These are phyloP conservation scores for Candida incommunis DNA, from an alignment of 805 yeast genomes.

Conservation along the genomic window DNA sequence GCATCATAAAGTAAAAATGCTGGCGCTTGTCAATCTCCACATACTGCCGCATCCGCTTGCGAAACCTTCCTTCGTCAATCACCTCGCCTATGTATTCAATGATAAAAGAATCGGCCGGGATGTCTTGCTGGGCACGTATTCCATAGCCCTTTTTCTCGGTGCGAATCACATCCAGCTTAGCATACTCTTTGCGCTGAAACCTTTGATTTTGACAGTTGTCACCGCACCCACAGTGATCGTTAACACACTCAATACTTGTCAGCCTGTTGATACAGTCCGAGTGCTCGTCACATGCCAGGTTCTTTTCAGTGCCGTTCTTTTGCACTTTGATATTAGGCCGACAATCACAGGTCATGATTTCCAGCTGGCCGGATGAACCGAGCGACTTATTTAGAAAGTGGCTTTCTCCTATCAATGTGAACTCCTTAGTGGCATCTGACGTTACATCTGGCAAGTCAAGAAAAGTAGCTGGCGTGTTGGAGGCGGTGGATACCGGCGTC, in stretches of 20 bases:
- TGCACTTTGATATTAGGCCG: too few relatives aligned
- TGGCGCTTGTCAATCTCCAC: slow-evolving; percentile 45
- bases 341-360: slow-evolving; percentile 88
- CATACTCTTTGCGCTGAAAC: slow-evolving; percentile 65
- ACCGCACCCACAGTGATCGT: slow-evolving; percentile 61
- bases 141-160: slow-evolving; percentile 88
- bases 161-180: slow-evolving; percentile 63
- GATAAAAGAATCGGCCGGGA: slow-evolving; percentile 55
- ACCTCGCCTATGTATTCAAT: slow-evolving; percentile 94
- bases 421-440: slow-evolving; percentile 50
- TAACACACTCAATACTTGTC: slow-evolving; percentile 83
- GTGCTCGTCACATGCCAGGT: slow-evolving; percentile 70
- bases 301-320: slow-evolving; percentile 24
- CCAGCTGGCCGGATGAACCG: slow-evolving; percentile 65
- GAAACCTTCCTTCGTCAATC: slow-evolving; percentile 64
- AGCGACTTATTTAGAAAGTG: slow-evolving; percentile 45
- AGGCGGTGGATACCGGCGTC: too few relatives aligned
- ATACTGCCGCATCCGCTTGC: slow-evolving; percentile 59
- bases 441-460: slow-evolving; percentile 11
- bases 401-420: slow-evolving; percentile 42
- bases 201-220: slow-evolving; percentile 72
- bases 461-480: too few relatives aligned
- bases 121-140: slow-evolving; percentile 48
- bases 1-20: slow-evolving; percentile 94
- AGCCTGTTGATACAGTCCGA: slow-evolving; percentile 86